These are phyloP conservation scores for Camelina neglecta DNA, from an alignment of 345 rosid species.

Conservation along the genomic window DNA sequence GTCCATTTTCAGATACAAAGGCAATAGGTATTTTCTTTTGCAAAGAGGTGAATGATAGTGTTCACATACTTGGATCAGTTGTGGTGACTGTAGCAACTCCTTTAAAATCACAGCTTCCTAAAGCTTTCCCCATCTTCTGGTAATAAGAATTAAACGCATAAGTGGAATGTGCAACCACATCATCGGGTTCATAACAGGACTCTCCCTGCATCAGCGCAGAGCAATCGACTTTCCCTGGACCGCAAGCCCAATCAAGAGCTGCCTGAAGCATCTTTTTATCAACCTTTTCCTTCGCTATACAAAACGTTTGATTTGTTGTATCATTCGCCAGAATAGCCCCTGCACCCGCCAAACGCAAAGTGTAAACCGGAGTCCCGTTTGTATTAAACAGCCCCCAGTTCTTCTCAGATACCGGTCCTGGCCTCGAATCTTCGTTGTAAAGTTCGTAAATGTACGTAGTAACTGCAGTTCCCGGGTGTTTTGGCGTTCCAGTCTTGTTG, in stretches of 20 bases:
- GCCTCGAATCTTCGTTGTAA: slow-evolving; percentile 85
- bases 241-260: slow-evolving; percentile 99
- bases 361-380: slow-evolving; percentile 71
- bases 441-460: slow-evolving; percentile 94
- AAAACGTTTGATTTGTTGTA: slow-evolving; percentile 95
- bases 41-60: slow-evolving; percentile 9
- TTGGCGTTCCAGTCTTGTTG: slow-evolving; percentile 93
- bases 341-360: slow-evolving; percentile 74
- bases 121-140: slow-evolving; percentile 73
- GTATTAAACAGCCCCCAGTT: slow-evolving; percentile 95
- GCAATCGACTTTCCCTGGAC: slow-evolving; percentile 98
- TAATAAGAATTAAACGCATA: slow-evolving; percentile 93
- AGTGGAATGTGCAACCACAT: slow-evolving; percentile 73
- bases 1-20: slow-evolving; percentile 16
- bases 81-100: slow-evolving; percentile 90
- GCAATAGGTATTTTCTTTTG: background rate
- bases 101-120: slow-evolving; percentile 92
- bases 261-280: slow-evolving; percentile 96
- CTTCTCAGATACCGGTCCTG: slow-evolving; percentile 74
- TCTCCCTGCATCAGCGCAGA: slow-evolving; percentile 77
- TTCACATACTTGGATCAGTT: slow-evolving; percentile 83
- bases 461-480: slow-evolving; percentile 74
- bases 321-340: slow-evolving; percentile 89
- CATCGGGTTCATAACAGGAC: slow-evolving; percentile 82
- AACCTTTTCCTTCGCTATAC: slow-evolving; percentile 71